Base-by-base conservation (phyloP, 805 yeast genomes). In the Wickerhamomyces chaumierensis region DNA sequence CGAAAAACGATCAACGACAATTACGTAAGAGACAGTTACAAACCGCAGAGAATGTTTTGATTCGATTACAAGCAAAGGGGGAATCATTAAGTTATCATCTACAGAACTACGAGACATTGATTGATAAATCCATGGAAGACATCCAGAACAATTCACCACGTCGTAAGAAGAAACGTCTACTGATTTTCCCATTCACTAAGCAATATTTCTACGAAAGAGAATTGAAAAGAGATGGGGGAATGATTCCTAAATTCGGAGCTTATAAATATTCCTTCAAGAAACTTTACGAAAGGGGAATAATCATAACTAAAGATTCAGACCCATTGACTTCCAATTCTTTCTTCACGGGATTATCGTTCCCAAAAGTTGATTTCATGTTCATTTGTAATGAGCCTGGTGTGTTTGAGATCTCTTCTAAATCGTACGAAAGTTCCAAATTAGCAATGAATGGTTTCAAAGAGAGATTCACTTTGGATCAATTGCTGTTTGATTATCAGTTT, bases 201-300 rank as follows among this genome's bases (percentile, higher is more conserved):
- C 90, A 83, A 48, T 81, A 78, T 56, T 80, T 80, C 60, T 80
- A 81, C 52, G 81, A 78, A 54, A 62, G 87, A 25, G 83, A 78
- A 45, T 61, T 83, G 48, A 76, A 76, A 51, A 75, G 71, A 60
- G 58, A 68, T 16, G 85, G 86, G 28, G 66, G 80, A 36, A n/a
- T n/a, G n/a, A 58, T 80, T 31, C 85, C 90, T 1, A 73, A 71
- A 52, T 83, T 78, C 57, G 94, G 95, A 3, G 75, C 84, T 2
- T 81, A 73, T 63, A 78, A 78, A 55, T 83, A 84, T 61, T 71
- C 85, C 0, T 79, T 85, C 4, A 79, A 81, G 47, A 79, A 78
- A 50, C 67, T 90, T 31, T 65, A 73, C 51, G 96, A 87, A 41
- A 80, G 73, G 45, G 80, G 82, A 1, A 71, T 87, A 1, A 55